Base-by-base conservation (phyloP, 768 basidiomycete genomes). In the Neoboletus magnificus region DNA sequence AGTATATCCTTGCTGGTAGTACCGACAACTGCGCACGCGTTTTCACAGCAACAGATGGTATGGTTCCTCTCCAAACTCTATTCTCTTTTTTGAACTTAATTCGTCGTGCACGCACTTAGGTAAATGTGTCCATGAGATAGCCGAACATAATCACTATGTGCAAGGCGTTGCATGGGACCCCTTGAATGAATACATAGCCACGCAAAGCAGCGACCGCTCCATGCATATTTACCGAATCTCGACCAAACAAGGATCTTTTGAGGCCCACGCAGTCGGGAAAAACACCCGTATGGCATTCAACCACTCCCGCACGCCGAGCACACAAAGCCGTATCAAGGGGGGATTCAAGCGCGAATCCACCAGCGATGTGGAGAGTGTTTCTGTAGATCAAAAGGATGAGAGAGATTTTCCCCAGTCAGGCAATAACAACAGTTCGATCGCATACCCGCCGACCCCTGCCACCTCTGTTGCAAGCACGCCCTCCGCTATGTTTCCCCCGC, bases 141-240 rank as follows among this genome's bases (percentile, higher is more conserved):
- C 91, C 1, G 96, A 98, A 65, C 97, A 99, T 71, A 84, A 82
- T 33, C 96, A 98, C 71, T 98, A 91, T 67, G 97, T 99, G 0
- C 97, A 99, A 76, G 97, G 97, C 10, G 97, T 98, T 29, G 92
- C 96, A 0, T 99, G 97, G 97, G 97, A 99, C 62, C 97, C 97
- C 1, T 74, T 97, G 63, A 94, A 96, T 70, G 93, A 97, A 71
- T 98, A 90, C 67, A 91, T 99, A 57, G 95, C 97, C 4, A 98
- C 97, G 0, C 97, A 99, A 68, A 93, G 91, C 71, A 92, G 89
- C 65, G 97, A 99, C 72, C 82, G 96, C 44, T 89, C 93, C 22
- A 96, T 98, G 84, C 93, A 98, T 69, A 85, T 99, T 62, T 93
- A 98, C 73, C 82, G 82, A 58, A 85, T 98, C 61, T 82, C 84